phyloP scores from a whole-genome alignment of 1,284 basidiomycete species.

The Tausonia pullulans region DNA sequence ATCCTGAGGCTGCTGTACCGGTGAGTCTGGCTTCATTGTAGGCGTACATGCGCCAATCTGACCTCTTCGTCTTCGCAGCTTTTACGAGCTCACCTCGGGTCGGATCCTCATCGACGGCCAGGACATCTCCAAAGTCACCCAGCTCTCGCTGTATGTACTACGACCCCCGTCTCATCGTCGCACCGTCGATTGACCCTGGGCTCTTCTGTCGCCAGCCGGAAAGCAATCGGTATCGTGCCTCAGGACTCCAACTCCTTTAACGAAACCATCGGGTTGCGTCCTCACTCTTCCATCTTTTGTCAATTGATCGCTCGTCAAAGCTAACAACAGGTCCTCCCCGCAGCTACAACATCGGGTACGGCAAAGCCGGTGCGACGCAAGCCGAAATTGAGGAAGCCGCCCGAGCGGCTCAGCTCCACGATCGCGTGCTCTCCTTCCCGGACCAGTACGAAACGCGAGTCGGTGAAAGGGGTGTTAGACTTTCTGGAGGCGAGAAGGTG shows the following conservation, averaged over 20 bases:
- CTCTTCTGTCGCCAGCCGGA: slow-evolving; percentile 18
- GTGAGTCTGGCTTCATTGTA: not conserved
- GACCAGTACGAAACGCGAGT: slow-evolving; percentile 64
- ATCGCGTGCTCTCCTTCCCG: slow-evolving; percentile 63
- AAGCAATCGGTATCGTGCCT: slow-evolving; percentile 70
- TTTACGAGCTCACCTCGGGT: slow-evolving; percentile 71
- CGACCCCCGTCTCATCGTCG: too few relatives aligned
- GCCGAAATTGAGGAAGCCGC: slow-evolving; percentile 64
- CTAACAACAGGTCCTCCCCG: not conserved
- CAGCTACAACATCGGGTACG: slow-evolving; percentile 57
- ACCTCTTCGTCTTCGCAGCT: slow-evolving; percentile 25
- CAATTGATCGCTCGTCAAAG: slow-evolving; percentile 21
- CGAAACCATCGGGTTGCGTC: slow-evolving; percentile 45
- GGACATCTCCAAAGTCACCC: slow-evolving; percentile 74
- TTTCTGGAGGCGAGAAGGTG: slow-evolving; percentile 37
- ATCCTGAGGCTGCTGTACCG: slow-evolving; percentile 72
- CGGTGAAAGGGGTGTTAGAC: slow-evolving; percentile 67
- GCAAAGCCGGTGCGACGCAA: slow-evolving; percentile 52
- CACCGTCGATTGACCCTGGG: too few relatives aligned
- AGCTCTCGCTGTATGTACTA: slow-evolving; percentile 48
- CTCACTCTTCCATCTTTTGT: slow-evolving; percentile 23
- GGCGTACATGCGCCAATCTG: too few relatives aligned
- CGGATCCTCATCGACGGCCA: slow-evolving; percentile 65
- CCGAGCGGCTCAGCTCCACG: slow-evolving; percentile 67
- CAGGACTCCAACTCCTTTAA: slow-evolving; percentile 78